phyloP scores from a whole-genome alignment of 768 basidiomycete genomes.

The Xerocomus potaroensis region DNA sequence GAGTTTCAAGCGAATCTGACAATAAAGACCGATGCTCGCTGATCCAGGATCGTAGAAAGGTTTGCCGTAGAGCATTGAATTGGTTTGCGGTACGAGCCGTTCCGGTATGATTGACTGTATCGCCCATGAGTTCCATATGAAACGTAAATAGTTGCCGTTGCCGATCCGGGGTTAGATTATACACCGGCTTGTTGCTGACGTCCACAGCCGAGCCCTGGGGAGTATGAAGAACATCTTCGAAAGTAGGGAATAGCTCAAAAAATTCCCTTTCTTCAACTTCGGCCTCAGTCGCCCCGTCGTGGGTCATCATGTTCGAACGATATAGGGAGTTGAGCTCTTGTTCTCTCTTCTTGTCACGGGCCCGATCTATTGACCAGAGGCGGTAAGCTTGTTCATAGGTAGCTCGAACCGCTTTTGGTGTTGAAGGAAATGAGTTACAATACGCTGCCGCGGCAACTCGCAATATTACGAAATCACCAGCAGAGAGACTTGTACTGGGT shows the following conservation, averaged over 20 bases:
- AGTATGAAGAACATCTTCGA: conserved; percentile 52
- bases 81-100: background rate
- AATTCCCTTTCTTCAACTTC: conserved; percentile 85
- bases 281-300: conserved; percentile 58
- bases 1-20: conserved; percentile 44
- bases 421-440: conserved; percentile 17
- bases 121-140: conserved; percentile 43
- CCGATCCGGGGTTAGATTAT: conserved; percentile 27
- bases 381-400: conserved; percentile 67
- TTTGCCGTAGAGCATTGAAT: conserved; percentile 35
- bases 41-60: conserved; percentile 33
- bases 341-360: conserved; percentile 60
- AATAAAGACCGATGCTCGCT: conserved; percentile 28
- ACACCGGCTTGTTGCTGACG: conserved; percentile 9
- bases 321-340: conserved; percentile 73
- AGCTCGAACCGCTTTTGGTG: conserved; percentile 34
- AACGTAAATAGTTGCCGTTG: conserved; percentile 40
- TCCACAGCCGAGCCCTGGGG: background rate
- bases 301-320: conserved; percentile 51
- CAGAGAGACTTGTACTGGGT: conserved; percentile 9
- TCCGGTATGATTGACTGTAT: background rate
- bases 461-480: conserved; percentile 36
- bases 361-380: conserved; percentile 83
- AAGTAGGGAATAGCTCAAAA: conserved; percentile 78
- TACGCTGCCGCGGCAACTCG: conserved; percentile 38